phyloP scores from a whole-genome alignment of 75 land plant genomes.

The Gnetum montanum region DNA sequence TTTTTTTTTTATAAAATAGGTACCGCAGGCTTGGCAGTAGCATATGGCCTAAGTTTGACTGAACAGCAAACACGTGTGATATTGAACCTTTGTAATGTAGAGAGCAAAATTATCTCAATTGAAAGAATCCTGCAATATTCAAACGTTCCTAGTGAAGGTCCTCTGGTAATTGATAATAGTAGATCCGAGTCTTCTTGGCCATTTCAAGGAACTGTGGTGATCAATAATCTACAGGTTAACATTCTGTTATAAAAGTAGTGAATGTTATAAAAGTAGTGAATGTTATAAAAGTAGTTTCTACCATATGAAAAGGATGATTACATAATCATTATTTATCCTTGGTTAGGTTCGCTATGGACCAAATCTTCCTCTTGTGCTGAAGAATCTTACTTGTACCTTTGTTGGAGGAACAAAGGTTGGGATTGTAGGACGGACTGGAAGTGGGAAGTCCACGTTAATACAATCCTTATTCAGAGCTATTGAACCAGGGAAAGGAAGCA shows the following conservation, averaged over 20 bases:
- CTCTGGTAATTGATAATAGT: slow-evolving; percentile 39
- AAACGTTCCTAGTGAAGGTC: slow-evolving; percentile 61
- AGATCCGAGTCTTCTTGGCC: too few species aligned
- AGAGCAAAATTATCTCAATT: too few species aligned
- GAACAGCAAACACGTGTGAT: slow-evolving; percentile 34
- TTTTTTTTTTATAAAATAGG: slow-evolving; percentile 36
- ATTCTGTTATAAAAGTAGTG: too few species aligned
- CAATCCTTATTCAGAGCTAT: slow-evolving; percentile 75
- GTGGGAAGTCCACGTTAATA: slow-evolving; percentile 82
- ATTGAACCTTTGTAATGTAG: too few species aligned
- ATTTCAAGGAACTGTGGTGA: too few species aligned
- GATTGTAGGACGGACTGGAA: slow-evolving; percentile 90
- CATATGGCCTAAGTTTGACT: slow-evolving; percentile 57
- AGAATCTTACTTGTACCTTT: slow-evolving; percentile 73
- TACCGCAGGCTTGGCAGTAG: slow-evolving; percentile 66
- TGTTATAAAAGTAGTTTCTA: slow-evolving; percentile 9
- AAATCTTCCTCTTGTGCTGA: slow-evolving; percentile 69
- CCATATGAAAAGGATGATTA: not conserved
- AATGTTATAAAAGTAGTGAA: too few species aligned
- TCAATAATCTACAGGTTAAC: too few species aligned
- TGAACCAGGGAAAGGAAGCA: slow-evolving; percentile 63
- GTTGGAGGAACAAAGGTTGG: slow-evolving; percentile 65
- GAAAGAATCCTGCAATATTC: too few species aligned
- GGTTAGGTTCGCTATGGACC: slow-evolving; percentile 54
- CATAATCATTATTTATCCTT: too few species aligned